phyloP scores from a whole-genome alignment of 2,329 filamentous ascomycete species.

The Ustilaginoidea virens region DNA sequence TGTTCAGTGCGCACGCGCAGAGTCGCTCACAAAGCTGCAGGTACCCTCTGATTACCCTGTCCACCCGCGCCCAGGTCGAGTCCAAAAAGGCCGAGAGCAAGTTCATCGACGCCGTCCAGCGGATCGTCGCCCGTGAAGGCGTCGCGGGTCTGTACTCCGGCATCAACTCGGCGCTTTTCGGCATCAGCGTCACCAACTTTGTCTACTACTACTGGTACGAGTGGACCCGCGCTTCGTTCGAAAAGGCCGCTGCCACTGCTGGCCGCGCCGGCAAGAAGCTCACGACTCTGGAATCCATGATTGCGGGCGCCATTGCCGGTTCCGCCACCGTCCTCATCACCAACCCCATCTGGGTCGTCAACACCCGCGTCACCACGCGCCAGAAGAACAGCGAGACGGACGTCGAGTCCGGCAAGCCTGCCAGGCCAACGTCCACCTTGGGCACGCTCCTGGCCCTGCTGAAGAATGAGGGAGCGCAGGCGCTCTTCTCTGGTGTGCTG shows the following conservation, averaged over 20 bases:
- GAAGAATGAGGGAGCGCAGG: slow-evolving; percentile 65
- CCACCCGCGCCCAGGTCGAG: slow-evolving; percentile 93
- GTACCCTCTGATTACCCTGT: slow-evolving; percentile 93
- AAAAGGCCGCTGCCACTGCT: slow-evolving; percentile 55
- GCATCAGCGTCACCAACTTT: slow-evolving; percentile 97
- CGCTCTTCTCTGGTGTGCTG: slow-evolving; percentile 82
- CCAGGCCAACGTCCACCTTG: slow-evolving; percentile 51
- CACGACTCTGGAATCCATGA: slow-evolving; percentile 85
- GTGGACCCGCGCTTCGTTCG: slow-evolving; percentile 83
- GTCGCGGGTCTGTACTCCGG: slow-evolving; percentile 81
- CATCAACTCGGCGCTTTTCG: slow-evolving; percentile 85
- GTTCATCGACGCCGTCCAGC: slow-evolving; percentile 66
- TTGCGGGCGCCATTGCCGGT: slow-evolving; percentile 84
- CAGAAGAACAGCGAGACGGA: slow-evolving; percentile 39
- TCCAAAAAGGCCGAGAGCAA: slow-evolving; percentile 81
- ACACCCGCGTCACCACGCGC: slow-evolving; percentile 93
- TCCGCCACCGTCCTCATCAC: slow-evolving; percentile 90
- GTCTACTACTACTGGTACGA: slow-evolving; percentile 99
- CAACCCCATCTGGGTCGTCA: slow-evolving; percentile 98
- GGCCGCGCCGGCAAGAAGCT: slow-evolving; percentile 67
- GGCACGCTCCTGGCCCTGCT: slow-evolving; percentile 69
- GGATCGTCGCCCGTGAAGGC: slow-evolving; percentile 85
- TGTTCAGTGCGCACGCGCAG: too few relatives aligned
- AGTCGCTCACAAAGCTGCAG: slow-evolving; percentile 24
- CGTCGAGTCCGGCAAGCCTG: slow-evolving; percentile 21